phyloP scores from a whole-genome alignment of 1,284 basidiomycete genomes.

The Rhodotorula sp. region DNA sequence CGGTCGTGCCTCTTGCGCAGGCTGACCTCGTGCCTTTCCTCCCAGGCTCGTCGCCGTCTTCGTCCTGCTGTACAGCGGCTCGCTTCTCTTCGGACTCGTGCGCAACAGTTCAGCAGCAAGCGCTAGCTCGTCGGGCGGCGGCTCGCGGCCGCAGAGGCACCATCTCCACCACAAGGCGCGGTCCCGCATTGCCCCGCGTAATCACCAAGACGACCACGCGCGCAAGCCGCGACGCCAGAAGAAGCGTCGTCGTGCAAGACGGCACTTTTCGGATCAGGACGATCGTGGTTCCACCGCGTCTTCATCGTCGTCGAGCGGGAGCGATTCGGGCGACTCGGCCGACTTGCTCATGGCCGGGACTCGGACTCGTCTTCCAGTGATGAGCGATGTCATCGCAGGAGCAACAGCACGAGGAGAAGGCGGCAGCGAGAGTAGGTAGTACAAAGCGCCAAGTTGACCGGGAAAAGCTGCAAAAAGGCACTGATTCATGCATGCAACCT shows the following conservation, averaged over 20 bases:
- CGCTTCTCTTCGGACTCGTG: neutral
- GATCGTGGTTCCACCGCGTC: too few relatives aligned
- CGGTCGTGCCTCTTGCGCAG: neutral
- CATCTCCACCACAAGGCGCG: too few relatives aligned
- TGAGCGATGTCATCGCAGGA: neutral
- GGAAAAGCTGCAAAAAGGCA: too few relatives aligned
- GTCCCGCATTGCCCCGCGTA: too few relatives aligned
- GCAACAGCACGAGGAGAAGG: neutral
- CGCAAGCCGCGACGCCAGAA: too few relatives aligned
- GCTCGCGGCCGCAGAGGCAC: neutral
- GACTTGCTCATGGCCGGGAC: too few relatives aligned
- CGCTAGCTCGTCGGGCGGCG: neutral
- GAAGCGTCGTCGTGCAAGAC: too few relatives aligned
- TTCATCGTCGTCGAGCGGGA: too few relatives aligned
- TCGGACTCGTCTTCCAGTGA: neutral
- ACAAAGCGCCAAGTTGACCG: neutral
- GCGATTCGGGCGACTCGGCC: too few relatives aligned
- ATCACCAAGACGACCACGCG: too few relatives aligned
- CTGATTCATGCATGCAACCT: too few relatives aligned
- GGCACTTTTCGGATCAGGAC: too few relatives aligned
- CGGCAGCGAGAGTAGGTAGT: neutral
- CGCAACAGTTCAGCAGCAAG: neutral
- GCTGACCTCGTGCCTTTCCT: neutral
- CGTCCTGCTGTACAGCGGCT: neutral
- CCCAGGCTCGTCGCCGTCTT: constrained; percentile 3